phyloP scores from a whole-genome alignment of 148 eudicot species.

The Linanthus parryae region DNA sequence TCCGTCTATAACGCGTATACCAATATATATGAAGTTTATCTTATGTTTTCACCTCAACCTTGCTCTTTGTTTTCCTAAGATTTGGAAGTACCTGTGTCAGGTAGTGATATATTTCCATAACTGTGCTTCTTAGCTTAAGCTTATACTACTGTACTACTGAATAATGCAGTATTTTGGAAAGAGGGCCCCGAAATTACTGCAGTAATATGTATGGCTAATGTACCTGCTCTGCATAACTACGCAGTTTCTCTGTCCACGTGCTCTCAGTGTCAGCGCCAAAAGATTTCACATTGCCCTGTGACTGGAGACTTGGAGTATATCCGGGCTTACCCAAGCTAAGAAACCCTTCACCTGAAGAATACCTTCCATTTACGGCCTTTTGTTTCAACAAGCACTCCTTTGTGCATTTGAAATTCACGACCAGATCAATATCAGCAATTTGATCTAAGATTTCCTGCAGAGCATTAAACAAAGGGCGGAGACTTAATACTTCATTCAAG shows the following conservation, averaged over 20 bases:
- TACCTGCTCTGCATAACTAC: constrained; percentile 66
- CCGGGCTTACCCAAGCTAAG: constrained; percentile 21
- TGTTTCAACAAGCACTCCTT: constrained; percentile 31
- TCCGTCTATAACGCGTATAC: too few species aligned
- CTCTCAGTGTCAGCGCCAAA: constrained; percentile 20
- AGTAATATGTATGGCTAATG: too few species aligned
- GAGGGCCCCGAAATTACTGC: too few species aligned
- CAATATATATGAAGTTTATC: too few species aligned
- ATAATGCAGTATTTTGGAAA: too few species aligned
- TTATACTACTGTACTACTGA: too few species aligned
- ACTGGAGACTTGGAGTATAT: constrained; percentile 21
- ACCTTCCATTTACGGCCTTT: constrained; percentile 23
- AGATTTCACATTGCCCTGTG: constrained; percentile 27
- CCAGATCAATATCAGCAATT: constrained; percentile 77
- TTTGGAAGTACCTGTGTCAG: too few species aligned
- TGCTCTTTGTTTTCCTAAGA: too few species aligned
- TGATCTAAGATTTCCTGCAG: constrained; percentile 84
- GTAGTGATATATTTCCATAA: too few species aligned
- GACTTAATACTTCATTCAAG: background rate
- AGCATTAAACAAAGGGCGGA: background rate
- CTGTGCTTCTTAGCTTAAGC: too few species aligned
- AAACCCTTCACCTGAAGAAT: constrained; percentile 24
- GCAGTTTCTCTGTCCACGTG: constrained; percentile 49
- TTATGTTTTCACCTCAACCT: too few species aligned
- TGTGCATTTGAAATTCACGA: constrained; percentile 67